These are phyloP conservation scores for Thraustochytrium sp. DNA, from an alignment of 352 stramenopile genomes.

Conservation along the genomic window DNA sequence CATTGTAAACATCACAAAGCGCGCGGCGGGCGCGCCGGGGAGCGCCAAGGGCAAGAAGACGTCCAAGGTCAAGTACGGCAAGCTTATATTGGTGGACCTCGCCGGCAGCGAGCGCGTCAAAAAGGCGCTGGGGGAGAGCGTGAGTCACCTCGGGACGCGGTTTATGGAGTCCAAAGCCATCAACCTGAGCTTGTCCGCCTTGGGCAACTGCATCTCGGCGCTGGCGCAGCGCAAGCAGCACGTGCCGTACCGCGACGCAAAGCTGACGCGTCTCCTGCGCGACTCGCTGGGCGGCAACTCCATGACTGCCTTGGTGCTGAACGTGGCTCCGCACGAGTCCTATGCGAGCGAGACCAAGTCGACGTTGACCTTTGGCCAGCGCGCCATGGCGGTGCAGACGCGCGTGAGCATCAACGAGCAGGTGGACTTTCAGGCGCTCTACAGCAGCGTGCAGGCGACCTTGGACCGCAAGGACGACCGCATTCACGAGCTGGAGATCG, in stretches of 20 bases:
- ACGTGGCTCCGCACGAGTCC: constrained; percentile 68
- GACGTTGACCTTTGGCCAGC: constrained; percentile 86
- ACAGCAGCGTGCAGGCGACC: constrained; percentile 14
- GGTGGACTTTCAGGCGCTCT: constrained; percentile 29
- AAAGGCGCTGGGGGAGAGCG: constrained; percentile 65
- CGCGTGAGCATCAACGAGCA: constrained; percentile 25
- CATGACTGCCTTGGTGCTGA: constrained; percentile 83
- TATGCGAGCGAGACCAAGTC: constrained; percentile 82
- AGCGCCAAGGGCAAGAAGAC: not conserved
- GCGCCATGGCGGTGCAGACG: constrained; percentile 86
- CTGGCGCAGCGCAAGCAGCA: constrained; percentile 57
- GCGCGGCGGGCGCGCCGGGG: too few species aligned
- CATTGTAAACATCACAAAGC: constrained; percentile 61
- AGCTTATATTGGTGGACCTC: constrained; percentile 87
- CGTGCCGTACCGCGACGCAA: constrained; percentile 84
- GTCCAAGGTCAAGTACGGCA: constrained; percentile 56
- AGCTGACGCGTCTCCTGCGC: constrained; percentile 81
- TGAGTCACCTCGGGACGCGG: constrained; percentile 65
- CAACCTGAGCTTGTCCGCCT: constrained; percentile 81
- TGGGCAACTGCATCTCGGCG: constrained; percentile 75
- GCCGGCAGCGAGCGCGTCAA: constrained; percentile 79
- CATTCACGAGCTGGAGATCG: constrained; percentile 29
- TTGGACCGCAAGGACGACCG: constrained; percentile 25
- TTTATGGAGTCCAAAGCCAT: constrained; percentile 88
- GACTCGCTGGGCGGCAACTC: constrained; percentile 76